Evolutionary conservation across 148 eudicot genomes (phyloP).

Genomic region (Arctostaphylos glauca): DNA sequence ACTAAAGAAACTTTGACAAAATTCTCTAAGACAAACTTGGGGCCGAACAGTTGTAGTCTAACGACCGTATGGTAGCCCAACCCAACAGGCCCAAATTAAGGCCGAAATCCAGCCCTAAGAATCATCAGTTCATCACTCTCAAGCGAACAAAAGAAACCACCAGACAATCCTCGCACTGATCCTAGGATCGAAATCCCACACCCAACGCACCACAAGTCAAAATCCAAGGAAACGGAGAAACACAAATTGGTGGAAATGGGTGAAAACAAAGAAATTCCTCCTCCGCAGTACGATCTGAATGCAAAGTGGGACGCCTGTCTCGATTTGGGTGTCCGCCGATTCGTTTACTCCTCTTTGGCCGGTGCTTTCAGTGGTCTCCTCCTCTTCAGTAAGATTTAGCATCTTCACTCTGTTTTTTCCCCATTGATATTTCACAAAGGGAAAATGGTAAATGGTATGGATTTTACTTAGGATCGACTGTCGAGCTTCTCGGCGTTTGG

Average conservation of each 20-base stretch:
- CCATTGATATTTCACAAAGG: neutral
- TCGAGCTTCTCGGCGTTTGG: too few species aligned
- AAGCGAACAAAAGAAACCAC: neutral
- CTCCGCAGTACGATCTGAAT: conserved; percentile 52
- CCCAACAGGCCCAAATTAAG: neutral
- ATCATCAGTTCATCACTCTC: neutral
- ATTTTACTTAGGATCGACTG: too few species aligned
- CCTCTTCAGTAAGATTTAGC: conserved; percentile 61
- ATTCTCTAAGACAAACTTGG: too few species aligned
- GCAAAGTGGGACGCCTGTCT: conserved; percentile 87
- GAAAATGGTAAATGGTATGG: neutral
- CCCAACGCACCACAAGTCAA: neutral
- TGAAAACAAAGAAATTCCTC: conserved; percentile 41
- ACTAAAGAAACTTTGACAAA: too few species aligned
- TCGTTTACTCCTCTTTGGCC: conserved; percentile 63
- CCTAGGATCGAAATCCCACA: neutral
- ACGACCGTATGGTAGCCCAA: neutral
- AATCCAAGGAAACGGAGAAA: neutral
- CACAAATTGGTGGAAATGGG: conserved; percentile 31
- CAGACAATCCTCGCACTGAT: neutral
- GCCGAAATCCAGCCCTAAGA: neutral
- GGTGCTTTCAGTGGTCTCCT: conserved; percentile 81
- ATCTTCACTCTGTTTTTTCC: neutral
- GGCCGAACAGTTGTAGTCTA: too few species aligned
- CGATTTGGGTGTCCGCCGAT: conserved; percentile 77